Percentiles rank a stretch among this genome's conserved stretches.
These are phyloP conservation scores for Kwoniella shandongensis DNA, from an alignment of 768 basidiomycete genomes.

Conservation along the genomic window DNA sequence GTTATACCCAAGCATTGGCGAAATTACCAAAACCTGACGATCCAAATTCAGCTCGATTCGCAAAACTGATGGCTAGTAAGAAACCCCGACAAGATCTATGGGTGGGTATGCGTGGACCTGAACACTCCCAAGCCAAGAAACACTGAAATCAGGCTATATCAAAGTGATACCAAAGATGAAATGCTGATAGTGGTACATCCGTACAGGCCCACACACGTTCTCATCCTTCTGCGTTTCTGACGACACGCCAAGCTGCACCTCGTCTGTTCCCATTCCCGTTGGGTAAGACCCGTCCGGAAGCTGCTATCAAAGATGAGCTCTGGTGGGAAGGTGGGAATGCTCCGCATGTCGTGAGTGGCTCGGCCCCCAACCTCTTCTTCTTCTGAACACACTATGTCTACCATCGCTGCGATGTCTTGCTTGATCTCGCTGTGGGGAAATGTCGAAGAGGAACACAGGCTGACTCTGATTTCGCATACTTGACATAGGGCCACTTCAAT, in stretches of 20 bases:
- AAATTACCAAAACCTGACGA: slow-evolving; percentile 23
- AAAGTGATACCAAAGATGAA: too few species aligned
- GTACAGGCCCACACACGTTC: slow-evolving; percentile 40
- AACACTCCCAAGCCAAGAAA: too few species aligned
- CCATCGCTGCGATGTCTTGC: background rate
- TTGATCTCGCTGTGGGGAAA: background rate
- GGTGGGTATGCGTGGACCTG: slow-evolving; percentile 23
- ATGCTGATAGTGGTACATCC: too few species aligned
- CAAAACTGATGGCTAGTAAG: slow-evolving; percentile 21
- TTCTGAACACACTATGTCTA: background rate
- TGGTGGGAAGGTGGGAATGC: slow-evolving; percentile 44
- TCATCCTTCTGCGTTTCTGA: slow-evolving; percentile 46
- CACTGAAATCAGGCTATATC: too few species aligned
- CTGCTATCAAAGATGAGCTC: slow-evolving; percentile 30
- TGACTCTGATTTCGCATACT: too few species aligned
- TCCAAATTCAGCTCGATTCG: slow-evolving; percentile 17
- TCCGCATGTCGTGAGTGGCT: slow-evolving; percentile 38
- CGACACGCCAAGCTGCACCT: slow-evolving; percentile 38
- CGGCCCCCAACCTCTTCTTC: too few species aligned
- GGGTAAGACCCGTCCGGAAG: slow-evolving; percentile 25
- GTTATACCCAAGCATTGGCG: slow-evolving; percentile 35
- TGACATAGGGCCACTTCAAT: slow-evolving; percentile 46
- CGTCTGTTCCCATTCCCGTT: slow-evolving; percentile 40
- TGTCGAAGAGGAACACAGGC: too few species aligned
- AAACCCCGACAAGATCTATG: slow-evolving; percentile 36